These are phyloP conservation scores for Raphanus hybrid DNA, from an alignment of 441 rosid species.

Conservation along the genomic window DNA sequence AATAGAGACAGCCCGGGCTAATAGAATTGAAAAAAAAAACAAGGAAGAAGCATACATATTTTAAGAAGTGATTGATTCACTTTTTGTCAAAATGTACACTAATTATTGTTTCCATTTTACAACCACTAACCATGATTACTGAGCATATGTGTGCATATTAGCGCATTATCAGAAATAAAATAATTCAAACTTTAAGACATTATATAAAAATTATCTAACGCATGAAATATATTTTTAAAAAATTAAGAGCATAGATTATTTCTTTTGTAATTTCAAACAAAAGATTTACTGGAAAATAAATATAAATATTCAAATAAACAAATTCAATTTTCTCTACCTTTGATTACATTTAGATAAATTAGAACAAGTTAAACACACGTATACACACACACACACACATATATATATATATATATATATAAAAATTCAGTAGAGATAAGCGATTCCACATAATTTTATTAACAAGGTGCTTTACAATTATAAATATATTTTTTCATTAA, in stretches of 20 bases:
- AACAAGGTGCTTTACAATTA: background rate
- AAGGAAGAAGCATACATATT: conserved; percentile 21
- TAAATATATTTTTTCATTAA: background rate
- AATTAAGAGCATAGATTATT: background rate
- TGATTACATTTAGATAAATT: background rate
- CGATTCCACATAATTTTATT: no score
- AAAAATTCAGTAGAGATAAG: no score
- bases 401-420: no score
- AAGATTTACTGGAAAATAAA: background rate
- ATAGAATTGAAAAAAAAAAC: conserved; percentile 32
- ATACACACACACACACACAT: no score
- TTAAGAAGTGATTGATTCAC: background rate
- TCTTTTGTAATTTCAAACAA: background rate
- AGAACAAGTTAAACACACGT: background rate
- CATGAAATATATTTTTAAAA: background rate
- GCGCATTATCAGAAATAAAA: background rate
- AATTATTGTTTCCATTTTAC: background rate
- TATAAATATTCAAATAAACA: background rate
- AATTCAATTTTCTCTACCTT: background rate
- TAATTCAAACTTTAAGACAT: background rate
- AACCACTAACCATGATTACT: background rate
- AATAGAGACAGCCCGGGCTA: conserved; percentile 10
- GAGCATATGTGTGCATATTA: background rate
- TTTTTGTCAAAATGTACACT: conserved; percentile 8
- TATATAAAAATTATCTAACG: background rate